These are phyloP conservation scores for Microascus cirrosus DNA, from an alignment of 2,329 filamentous ascomycete species.

Conservation along the genomic window DNA sequence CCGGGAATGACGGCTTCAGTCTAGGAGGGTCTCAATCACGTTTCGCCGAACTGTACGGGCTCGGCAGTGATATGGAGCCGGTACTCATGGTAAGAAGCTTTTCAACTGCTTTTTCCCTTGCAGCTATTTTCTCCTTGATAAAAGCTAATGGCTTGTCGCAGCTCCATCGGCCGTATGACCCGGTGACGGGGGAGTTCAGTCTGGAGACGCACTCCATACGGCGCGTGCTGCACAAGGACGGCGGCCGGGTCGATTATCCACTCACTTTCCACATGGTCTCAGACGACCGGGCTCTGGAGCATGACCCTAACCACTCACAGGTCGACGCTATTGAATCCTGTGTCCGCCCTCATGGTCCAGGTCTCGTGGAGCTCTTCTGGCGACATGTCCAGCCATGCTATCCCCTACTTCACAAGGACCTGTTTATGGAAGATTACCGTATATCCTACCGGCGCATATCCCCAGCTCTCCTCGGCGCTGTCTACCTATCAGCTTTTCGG, in stretches of 20 bases:
- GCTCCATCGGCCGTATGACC: conserved; percentile 37
- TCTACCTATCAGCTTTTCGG: conserved; percentile 33
- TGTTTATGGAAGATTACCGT: conserved; percentile 39
- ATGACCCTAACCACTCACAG: conserved; percentile 10
- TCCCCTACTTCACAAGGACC: conserved; percentile 39
- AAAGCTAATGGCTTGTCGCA: not conserved
- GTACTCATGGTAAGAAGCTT: conserved; percentile 17
- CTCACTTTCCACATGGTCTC: conserved; percentile 20
- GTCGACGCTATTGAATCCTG: conserved; percentile 37
- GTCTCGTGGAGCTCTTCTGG: conserved; percentile 49
- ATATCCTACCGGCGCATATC: conserved; percentile 39
- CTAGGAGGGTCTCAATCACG: conserved; percentile 14
- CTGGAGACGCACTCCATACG: conserved; percentile 53
- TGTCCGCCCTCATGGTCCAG: conserved; percentile 43
- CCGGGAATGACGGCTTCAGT: conserved; percentile 9
- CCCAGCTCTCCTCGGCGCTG: conserved; percentile 35
- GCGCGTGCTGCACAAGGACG: conserved; percentile 41
- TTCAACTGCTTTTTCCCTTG: conserved; percentile 25
- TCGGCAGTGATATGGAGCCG: conserved; percentile 21
- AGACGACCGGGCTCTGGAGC: conserved; percentile 17
- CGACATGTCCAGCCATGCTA: conserved; percentile 39
- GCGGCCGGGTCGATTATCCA: conserved; percentile 13
- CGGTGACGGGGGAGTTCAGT: conserved; percentile 15
- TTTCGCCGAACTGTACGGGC: conserved; percentile 19
- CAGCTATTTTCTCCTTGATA: not conserved